phyloP scores from a whole-genome alignment of 2,329 filamentous ascomycete species.

The Nemania sp. region DNA sequence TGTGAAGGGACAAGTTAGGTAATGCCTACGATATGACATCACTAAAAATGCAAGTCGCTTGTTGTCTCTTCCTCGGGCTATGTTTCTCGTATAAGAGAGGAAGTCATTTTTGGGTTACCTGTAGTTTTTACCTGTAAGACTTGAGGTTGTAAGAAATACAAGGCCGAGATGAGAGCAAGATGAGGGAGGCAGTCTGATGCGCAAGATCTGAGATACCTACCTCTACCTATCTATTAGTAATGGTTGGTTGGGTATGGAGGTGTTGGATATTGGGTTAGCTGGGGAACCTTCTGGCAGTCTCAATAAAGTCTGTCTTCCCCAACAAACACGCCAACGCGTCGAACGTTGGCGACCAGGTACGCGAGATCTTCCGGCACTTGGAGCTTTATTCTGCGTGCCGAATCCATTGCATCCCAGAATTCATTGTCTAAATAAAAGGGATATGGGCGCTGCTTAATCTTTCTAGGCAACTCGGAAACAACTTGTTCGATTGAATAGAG shows the following conservation, averaged over 20 bases:
- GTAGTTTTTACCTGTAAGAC: background rate
- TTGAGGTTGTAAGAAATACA: background rate
- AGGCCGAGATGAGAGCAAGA: background rate
- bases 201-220: background rate
- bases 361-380: too few species aligned
- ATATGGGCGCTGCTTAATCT: too few species aligned
- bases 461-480: too few species aligned
- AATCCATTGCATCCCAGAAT: too few species aligned
- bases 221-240: background rate
- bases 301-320: background rate
- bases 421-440: too few species aligned
- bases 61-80: background rate
- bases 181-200: background rate
- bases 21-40: background rate
- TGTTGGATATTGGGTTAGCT: background rate
- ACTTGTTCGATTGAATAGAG: too few species aligned
- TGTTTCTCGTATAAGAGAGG: background rate
- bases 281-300: background rate
- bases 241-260: background rate
- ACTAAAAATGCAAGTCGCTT: background rate
- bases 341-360: too few species aligned
- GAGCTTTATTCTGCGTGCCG: too few species aligned
- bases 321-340: background rate
- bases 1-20: background rate
- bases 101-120: background rate